These are phyloP conservation scores for Mangifera indica DNA, from an alignment of 345 rosid genomes.

Conservation along the genomic window DNA sequence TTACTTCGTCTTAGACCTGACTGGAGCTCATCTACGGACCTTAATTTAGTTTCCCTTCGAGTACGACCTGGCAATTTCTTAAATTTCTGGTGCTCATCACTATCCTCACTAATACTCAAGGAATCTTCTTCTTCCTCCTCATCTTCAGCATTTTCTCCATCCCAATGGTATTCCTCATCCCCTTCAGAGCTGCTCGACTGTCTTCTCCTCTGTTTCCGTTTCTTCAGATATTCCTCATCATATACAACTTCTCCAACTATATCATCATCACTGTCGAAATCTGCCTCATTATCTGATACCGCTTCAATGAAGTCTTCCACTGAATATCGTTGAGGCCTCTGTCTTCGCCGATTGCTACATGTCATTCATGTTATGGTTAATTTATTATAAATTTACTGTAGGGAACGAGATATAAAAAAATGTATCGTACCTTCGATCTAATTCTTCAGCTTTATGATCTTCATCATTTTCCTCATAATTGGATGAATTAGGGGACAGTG, in stretches of 20 bases:
- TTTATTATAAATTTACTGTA: conserved; percentile 3
- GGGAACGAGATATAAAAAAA: conserved; percentile 9
- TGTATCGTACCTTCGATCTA: conserved; percentile 70
- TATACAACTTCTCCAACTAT: conserved; percentile 98
- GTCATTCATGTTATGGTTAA: conserved; percentile 18
- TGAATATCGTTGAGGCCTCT: conserved; percentile 87
- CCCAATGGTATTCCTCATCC: conserved; percentile 91
- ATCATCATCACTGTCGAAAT: conserved; percentile 91
- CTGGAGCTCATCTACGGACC: conserved; percentile 70
- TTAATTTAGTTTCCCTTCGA: conserved; percentile 67
- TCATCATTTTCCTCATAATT: conserved; percentile 72
- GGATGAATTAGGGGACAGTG: conserved; percentile 54
- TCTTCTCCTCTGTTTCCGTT: conserved; percentile 72
- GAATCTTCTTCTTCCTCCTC: conserved; percentile 59
- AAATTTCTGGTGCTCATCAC: conserved; percentile 64
- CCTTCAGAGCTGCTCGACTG: conserved; percentile 93
- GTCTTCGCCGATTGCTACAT: conserved; percentile 72
- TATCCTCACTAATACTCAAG: conserved; percentile 70
- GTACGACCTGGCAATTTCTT: conserved; percentile 74
- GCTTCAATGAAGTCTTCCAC: conserved; percentile 80
- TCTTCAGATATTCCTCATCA: conserved; percentile 92
- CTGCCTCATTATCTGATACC: conserved; percentile 82
- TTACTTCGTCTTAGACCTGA: conserved; percentile 94
- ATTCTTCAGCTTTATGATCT: conserved; percentile 41
- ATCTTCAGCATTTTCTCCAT: conserved; percentile 88